Percentiles rank a stretch among this genome's conserved stretches.
Conservation (phyloP, 768 basidiomycete species). For the Cyclocybe aegerita region DNA sequence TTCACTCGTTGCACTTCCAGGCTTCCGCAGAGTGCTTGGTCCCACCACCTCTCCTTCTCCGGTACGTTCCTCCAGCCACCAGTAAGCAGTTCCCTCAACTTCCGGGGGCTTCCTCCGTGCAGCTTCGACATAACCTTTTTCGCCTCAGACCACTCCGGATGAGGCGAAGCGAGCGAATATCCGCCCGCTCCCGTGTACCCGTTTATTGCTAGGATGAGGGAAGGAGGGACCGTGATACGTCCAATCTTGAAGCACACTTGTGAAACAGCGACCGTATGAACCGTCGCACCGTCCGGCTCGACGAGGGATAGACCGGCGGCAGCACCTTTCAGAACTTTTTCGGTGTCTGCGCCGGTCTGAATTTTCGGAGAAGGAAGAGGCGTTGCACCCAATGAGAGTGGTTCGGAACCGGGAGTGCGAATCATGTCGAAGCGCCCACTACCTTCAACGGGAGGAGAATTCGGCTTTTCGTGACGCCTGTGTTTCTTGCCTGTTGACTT, state of each 20-base stretch:
- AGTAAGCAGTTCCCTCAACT: constrained; percentile 19
- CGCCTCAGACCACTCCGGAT: constrained; percentile 43
- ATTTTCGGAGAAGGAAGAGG: too few species aligned
- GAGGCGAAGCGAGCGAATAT: constrained; percentile 42
- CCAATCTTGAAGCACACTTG: constrained; percentile 69
- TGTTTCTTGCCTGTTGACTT: constrained; percentile 39
- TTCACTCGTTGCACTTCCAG: constrained; percentile 39
- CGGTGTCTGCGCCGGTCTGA: constrained; percentile 14
- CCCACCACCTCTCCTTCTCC: constrained; percentile 68
- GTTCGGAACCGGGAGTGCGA: constrained; percentile 34
- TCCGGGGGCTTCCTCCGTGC: constrained; percentile 27
- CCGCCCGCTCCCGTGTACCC: constrained; percentile 46
- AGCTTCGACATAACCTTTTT: constrained; percentile 25
- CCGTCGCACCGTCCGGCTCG: constrained; percentile 53
- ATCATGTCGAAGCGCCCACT: too few species aligned
- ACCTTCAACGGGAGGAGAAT: constrained; percentile 1
- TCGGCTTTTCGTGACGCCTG: background rate
- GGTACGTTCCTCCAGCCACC: constrained; percentile 65
- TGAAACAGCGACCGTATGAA: constrained; percentile 66
- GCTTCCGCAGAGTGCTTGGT: constrained; percentile 50
- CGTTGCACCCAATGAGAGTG: constrained; percentile 13
- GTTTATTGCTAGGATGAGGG: constrained; percentile 55
- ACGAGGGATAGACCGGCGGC: constrained; percentile 28
- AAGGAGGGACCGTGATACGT: constrained; percentile 73
- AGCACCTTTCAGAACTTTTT: constrained; percentile 30